Evolutionary conservation across 169 alveolate genomes (phyloP), one percentile per base, ranked within the genome.

Genomic region (Eimeria falciformis): DNA sequence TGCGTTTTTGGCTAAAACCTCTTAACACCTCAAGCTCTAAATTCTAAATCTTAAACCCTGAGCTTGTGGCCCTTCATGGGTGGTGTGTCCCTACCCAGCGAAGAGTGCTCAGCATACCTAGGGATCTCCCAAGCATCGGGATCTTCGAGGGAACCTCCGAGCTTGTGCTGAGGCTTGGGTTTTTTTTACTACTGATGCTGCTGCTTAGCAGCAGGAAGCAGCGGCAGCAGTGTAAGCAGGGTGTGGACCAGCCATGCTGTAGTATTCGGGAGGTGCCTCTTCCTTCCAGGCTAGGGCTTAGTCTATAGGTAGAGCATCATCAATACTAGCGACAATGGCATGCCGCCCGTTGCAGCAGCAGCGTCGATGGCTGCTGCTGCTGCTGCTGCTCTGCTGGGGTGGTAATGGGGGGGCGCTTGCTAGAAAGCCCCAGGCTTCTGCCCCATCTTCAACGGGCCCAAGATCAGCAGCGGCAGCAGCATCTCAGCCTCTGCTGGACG

Each of bases 161-260:
- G 65, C 65, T 53, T 12, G 17, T 17, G 65, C 65, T 21, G 17
- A 17, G 23, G 14, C 14, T 21, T 62, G 11, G 14, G 73, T 21
- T 62, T 62, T 27, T 62, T 62, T 3, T 62, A 23, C n/a, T 21
- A 7, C 23, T 17, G 23, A 7, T 62, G 40, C 73, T 1, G 73
- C 33, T 17, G 62, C 81, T 69, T 56, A 40, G 83, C 83, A 71
- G 83, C 83, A 43, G 83, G 73, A 4, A 17, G 73, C 43, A 62
- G 73, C 73, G 1, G 23, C 73, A 12, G 58, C 2, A 56, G 58
- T 3, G 23, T 7, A 3, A 1, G 33, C 73, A 62, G 73, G 73
- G 73, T 37, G 14, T 62, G 1, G 27, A 6, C 53, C 58, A 40
- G 83, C 83, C 53, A 71, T 71, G 83, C 83, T 5, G 83, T 11